phyloP scores from a whole-genome alignment of 148 eudicot species.

The Fagopyrum homotropicum region DNA sequence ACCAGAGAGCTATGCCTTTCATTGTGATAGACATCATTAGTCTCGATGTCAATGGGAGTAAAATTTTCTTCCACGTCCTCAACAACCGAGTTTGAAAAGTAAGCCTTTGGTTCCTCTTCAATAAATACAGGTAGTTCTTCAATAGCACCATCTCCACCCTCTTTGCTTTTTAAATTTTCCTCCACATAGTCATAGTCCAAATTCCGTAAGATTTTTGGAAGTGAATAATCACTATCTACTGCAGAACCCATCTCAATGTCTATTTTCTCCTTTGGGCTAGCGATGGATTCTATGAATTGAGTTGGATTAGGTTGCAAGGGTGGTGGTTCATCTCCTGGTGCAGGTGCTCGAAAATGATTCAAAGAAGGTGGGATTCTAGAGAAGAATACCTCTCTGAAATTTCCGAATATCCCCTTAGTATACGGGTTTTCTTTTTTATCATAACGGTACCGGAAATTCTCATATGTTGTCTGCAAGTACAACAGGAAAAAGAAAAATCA shows the following conservation, averaged over 20 bases:
- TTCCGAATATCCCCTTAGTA: slow-evolving; percentile 42
- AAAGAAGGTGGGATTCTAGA: slow-evolving; percentile 53
- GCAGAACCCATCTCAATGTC: slow-evolving; percentile 63
- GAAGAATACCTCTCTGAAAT: slow-evolving; percentile 57
- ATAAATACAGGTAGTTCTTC: slow-evolving; percentile 25
- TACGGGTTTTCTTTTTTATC: slow-evolving; percentile 83
- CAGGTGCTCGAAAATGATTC: slow-evolving; percentile 54
- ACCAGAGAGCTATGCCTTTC: slow-evolving; percentile 6
- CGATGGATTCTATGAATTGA: slow-evolving; percentile 24
- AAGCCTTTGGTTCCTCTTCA: slow-evolving; percentile 26
- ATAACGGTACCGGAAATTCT: slow-evolving; percentile 80
- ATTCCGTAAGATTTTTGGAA: slow-evolving; percentile 77
- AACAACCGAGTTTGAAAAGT: slow-evolving; percentile 30
- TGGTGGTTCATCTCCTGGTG: slow-evolving; percentile 35
- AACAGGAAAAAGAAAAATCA: neutral
- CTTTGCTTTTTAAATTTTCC: slow-evolving; percentile 39
- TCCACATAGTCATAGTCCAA: slow-evolving; percentile 64
- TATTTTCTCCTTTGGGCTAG: slow-evolving; percentile 63
- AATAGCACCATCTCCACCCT: slow-evolving; percentile 32
- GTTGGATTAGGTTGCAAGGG: slow-evolving; percentile 24
- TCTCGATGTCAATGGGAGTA: slow-evolving; percentile 12
- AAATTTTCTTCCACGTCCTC: slow-evolving; percentile 36
- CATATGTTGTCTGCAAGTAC: slow-evolving; percentile 80
- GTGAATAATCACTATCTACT: slow-evolving; percentile 38
- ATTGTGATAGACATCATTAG: slow-evolving; percentile 5